phyloP scores from a whole-genome alignment of 805 yeast genomes.

The Brettanomyces bruxellensis region DNA sequence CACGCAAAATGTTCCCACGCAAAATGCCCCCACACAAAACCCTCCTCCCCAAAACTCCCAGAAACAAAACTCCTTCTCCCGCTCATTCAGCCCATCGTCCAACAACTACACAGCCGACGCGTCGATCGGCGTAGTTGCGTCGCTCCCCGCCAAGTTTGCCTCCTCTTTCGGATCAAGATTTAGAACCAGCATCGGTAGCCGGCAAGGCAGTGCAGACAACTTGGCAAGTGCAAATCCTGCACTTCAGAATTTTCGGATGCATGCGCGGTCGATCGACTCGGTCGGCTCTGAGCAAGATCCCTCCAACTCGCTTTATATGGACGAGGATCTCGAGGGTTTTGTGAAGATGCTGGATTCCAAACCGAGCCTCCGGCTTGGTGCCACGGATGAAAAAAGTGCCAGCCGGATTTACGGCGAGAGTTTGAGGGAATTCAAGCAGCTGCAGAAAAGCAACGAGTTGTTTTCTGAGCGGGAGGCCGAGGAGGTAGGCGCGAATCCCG shows the following conservation, averaged over 20 bases:
- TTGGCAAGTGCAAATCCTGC: constrained; percentile 14
- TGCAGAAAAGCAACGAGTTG: constrained; percentile 20
- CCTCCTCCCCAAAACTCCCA: constrained; percentile 8
- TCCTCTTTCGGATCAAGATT: constrained; percentile 64
- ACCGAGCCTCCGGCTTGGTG: constrained; percentile 24
- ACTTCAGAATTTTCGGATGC: constrained; percentile 16
- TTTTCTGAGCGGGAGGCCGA: constrained; percentile 5
- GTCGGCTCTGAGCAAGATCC: constrained; percentile 20
- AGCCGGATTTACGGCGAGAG: constrained; percentile 20
- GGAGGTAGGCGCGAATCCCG: not conserved
- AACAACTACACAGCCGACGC: constrained; percentile 14
- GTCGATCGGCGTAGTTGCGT: constrained; percentile 3
- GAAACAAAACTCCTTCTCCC: constrained; percentile 26
- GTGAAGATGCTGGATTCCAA: constrained; percentile 27
- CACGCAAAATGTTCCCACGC: too few species aligned
- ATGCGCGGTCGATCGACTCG: constrained; percentile 13
- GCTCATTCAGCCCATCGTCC: constrained; percentile 30
- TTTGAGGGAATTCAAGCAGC: constrained; percentile 19
- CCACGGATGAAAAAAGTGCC: constrained; percentile 8
- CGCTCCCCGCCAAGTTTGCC: constrained; percentile 48
- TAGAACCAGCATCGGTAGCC: constrained; percentile 14
- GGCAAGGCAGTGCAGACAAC: constrained; percentile 24
- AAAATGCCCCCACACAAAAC: too few species aligned
- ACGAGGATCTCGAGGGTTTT: constrained; percentile 26
- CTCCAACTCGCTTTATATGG: constrained; percentile 19